Conservation (phyloP, 805 yeast species). For the Saccharomyces cerevisiae region DNA sequence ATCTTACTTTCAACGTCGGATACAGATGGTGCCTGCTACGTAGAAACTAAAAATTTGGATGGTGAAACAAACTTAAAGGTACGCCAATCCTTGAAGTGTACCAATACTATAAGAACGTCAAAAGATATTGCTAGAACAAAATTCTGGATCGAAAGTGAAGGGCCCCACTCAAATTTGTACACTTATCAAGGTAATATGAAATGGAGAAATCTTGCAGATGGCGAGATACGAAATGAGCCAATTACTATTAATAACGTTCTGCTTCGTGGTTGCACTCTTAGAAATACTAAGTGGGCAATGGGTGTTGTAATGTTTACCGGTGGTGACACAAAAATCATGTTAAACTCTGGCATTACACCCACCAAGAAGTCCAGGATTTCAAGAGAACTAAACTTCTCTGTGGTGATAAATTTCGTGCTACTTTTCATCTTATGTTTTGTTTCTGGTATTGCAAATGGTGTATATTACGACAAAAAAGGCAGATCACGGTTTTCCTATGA, state of each 20-base stretch:
- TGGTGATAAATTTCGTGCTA: conserved; percentile 54
- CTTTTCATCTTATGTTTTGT: conserved; percentile 60
- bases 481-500: conserved; percentile 60
- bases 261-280: conserved; percentile 65
- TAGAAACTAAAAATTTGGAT: conserved; percentile 76
- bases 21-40: conserved; percentile 59
- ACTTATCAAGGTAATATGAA: conserved; percentile 66
- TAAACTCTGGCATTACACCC: conserved; percentile 74
- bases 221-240: conserved; percentile 43
- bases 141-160: conserved; percentile 74
- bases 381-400: conserved; percentile 62
- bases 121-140: conserved; percentile 42
- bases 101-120: conserved; percentile 41
- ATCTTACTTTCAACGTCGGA: conserved; percentile 59
- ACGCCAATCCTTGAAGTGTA: conserved; percentile 61
- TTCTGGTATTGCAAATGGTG: conserved; percentile 64
- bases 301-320: conserved; percentile 75
- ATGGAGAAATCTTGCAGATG: conserved; percentile 34
- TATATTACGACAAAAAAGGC: conserved; percentile 40
- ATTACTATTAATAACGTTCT: conserved; percentile 61
- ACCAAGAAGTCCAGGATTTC: conserved; percentile 69
- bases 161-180: conserved; percentile 73
- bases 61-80: conserved; percentile 76
- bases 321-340: conserved; percentile 70
- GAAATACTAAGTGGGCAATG: conserved; percentile 78